Conservation (phyloP, 148 eudicot genomes). For the Cornus controversa region DNA sequence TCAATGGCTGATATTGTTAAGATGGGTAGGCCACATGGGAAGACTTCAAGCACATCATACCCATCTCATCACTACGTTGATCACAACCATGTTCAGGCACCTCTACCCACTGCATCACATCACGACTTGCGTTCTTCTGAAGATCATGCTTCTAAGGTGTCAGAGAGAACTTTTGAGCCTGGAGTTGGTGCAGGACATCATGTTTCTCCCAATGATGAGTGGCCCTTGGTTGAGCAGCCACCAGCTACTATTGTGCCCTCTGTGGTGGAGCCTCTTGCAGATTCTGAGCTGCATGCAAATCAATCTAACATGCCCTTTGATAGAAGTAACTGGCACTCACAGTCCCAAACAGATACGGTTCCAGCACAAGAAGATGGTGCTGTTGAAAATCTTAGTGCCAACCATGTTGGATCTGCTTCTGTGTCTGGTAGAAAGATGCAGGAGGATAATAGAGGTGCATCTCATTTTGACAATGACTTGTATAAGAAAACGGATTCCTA, state of each 20-base stretch:
- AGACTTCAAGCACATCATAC: slow-evolving; percentile 39
- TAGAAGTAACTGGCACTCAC: slow-evolving; percentile 29
- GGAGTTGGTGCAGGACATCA: slow-evolving; percentile 30
- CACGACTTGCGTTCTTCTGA: slow-evolving; percentile 38
- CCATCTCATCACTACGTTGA: slow-evolving; percentile 36
- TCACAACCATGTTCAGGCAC: slow-evolving; percentile 34
- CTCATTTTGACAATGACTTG: slow-evolving; percentile 53
- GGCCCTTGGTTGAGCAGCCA: slow-evolving; percentile 74
- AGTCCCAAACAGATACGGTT: slow-evolving; percentile 39
- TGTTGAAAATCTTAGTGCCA: slow-evolving; percentile 30
- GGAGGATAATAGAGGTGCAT: slow-evolving; percentile 43
- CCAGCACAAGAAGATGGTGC: slow-evolving; percentile 38
- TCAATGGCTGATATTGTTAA: slow-evolving; percentile 99
- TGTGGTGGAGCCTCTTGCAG: slow-evolving; percentile 35
- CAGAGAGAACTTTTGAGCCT: slow-evolving; percentile 33
- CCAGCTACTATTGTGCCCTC: slow-evolving; percentile 36
- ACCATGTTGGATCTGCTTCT: slow-evolving; percentile 39
- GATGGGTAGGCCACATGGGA: slow-evolving; percentile 84
- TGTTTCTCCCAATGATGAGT: slow-evolving; percentile 54
- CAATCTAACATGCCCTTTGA: slow-evolving; percentile 30
- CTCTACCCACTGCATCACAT: slow-evolving; percentile 33
- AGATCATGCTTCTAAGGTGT: slow-evolving; percentile 36
- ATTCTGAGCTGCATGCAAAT: slow-evolving; percentile 48
- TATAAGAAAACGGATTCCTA: slow-evolving; percentile 50
- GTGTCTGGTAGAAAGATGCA: slow-evolving; percentile 40